Evolutionary conservation across 2,329 filamentous ascomycete species (phyloP).

Genomic region (Fonsecaea nubica): DNA sequence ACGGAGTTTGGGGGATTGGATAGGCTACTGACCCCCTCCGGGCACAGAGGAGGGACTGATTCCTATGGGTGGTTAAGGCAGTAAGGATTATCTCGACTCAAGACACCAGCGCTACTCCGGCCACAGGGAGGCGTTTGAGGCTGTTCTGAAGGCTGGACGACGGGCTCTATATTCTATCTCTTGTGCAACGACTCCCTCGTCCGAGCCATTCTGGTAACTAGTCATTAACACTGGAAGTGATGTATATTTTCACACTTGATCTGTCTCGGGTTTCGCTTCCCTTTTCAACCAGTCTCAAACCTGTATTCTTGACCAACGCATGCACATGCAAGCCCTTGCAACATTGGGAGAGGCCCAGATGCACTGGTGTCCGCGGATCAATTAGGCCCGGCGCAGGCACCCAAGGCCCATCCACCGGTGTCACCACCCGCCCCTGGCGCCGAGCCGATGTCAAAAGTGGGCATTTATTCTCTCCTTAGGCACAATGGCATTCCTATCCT

Average conservation of each 20-base stretch:
- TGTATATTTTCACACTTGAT: not conserved
- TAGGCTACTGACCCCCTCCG: not conserved
- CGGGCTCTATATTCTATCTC: not conserved
- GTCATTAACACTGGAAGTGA: not conserved
- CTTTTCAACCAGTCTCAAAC: not conserved
- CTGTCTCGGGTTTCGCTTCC: not conserved
- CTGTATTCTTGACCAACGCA: not conserved
- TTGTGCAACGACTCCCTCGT: not conserved
- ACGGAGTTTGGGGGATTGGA: not conserved
- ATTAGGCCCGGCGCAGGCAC: not conserved
- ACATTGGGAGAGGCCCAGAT: not conserved
- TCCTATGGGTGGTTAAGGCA: not conserved
- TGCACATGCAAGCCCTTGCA: not conserved
- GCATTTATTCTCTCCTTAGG: too few relatives aligned
- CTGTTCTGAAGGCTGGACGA: not conserved
- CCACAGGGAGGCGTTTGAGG: not conserved
- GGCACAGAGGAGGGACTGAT: not conserved
- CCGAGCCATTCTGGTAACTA: not conserved
- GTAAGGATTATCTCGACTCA: slow-evolving; percentile 3
- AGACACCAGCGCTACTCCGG: not conserved
- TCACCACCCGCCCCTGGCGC: not conserved
- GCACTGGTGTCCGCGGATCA: not conserved
- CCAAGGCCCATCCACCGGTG: not conserved
- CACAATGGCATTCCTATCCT: too few relatives aligned
- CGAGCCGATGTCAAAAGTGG: too few relatives aligned